These are phyloP conservation scores for Aureobasidium sp. DNA, from an alignment of 2,329 filamentous ascomycete genomes.

Conservation along the genomic window DNA sequence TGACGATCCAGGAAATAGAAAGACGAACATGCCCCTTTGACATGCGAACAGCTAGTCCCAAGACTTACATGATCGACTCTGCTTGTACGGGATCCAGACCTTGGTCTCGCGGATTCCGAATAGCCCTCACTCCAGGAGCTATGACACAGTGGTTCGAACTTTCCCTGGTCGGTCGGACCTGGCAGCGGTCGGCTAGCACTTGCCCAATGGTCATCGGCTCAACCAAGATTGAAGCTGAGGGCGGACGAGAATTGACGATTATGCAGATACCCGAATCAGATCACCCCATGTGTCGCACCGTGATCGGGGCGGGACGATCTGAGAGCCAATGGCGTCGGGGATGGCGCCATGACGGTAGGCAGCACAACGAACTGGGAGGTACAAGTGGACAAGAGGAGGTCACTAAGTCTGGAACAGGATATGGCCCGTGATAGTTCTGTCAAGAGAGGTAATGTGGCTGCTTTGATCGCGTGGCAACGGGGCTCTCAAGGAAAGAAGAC, in stretches of 20 bases:
- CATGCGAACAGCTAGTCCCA: not conserved
- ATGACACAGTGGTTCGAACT: not conserved
- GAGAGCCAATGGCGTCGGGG: not conserved
- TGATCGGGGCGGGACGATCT: not conserved
- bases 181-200: not conserved
- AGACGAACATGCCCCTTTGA: not conserved
- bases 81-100: not conserved
- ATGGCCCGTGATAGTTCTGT: conserved; percentile 5
- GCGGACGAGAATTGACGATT: not conserved
- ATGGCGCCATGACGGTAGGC: conserved; percentile 1
- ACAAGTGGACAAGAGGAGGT: not conserved
- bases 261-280: not conserved
- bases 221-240: not conserved
- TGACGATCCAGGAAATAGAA: conserved; percentile 6
- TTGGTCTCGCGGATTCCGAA: not conserved
- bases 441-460: conserved; percentile 6
- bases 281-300: not conserved
- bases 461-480: not conserved
- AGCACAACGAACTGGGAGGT: not conserved
- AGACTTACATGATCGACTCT: not conserved
- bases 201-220: too few relatives aligned
- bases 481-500: not conserved
- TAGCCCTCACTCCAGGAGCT: not conserved
- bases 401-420: conserved; percentile 2
- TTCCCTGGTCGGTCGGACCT: not conserved